Base-by-base conservation (phyloP, 2,329 filamentous ascomycete species). In the Ophiostoma populinum region DNA sequence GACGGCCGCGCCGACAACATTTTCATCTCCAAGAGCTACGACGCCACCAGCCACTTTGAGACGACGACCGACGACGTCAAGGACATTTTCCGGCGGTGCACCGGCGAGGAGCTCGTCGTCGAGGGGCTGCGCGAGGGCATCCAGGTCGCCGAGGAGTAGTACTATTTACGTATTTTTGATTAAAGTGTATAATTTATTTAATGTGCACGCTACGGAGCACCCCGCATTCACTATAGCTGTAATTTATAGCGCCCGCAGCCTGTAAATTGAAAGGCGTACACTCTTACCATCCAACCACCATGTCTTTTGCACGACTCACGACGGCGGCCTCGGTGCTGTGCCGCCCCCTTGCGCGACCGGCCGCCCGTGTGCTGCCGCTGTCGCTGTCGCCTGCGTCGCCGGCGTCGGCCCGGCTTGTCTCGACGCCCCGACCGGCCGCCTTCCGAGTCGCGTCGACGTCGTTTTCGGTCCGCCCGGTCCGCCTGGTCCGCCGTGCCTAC, bases 1-100 rank as follows among this genome's bases (percentile, higher is more conserved):
- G 71, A 77, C 51, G 90, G 90, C 43, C 66, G 63, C 47, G 79
- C 75, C 47, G 86, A 94, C 64, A 86, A 86, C 58, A 78, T 98
- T 56, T 98, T 85, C 64, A 85, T 98, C 55, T 93, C 85, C 51
- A 94, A 92, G 75, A 93, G 83, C 64, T 98, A 98, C 60, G 92
- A 98, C 52, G 83, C 92, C 35, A 92, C 81, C 44, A 92, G 81
- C 56, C 90, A 98, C 67, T 98, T 98, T 51, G 90, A 98, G 71
- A 94, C 83, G 24, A 69, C 63, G 31, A 70, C 67, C 61, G 90
- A 94, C 55, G 87, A 98, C 57, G 86, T 98, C 52, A 79, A 77
- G 62, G 82, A 95, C 55, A 82, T 98, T 49, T 98, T 93, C 65
- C 67, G 63, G 47, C 75, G 90, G 49, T 79, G 77, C 46, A 73